Percentiles rank a stretch among this genome's conserved stretches.
These are phyloP conservation scores for Cordyceps pruinosa DNA, from an alignment of 2,329 filamentous ascomycete genomes.

Conservation along the genomic window DNA sequence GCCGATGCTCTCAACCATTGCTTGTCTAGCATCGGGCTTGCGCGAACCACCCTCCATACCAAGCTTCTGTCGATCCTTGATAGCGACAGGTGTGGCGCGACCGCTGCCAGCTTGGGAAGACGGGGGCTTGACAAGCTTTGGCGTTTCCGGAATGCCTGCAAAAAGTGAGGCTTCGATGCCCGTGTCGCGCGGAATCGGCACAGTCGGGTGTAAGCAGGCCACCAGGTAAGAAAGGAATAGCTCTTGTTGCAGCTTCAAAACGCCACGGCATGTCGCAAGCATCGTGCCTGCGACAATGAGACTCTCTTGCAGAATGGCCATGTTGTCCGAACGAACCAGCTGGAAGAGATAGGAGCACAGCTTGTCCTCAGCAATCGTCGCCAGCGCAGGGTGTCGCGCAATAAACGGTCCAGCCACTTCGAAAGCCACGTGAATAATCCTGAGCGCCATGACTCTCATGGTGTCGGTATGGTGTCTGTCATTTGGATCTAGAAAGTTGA, in stretches of 20 bases:
- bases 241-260: slow-evolving; percentile 94
- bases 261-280: slow-evolving; percentile 79
- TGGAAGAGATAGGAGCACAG: slow-evolving; percentile 94
- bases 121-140: slow-evolving; percentile 73
- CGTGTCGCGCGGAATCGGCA: slow-evolving; percentile 85
- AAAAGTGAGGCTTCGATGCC: slow-evolving; percentile 90
- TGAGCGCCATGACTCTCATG: slow-evolving; percentile 93
- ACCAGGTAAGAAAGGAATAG: slow-evolving; percentile 91
- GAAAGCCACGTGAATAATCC: slow-evolving; percentile 93
- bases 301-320: slow-evolving; percentile 88
- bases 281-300: slow-evolving; percentile 87
- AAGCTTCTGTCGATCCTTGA: slow-evolving; percentile 86
- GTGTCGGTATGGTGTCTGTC: slow-evolving; percentile 88
- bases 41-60: slow-evolving; percentile 86
- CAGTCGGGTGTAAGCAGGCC: slow-evolving; percentile 85
- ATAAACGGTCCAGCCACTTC: slow-evolving; percentile 96
- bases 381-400: slow-evolving; percentile 81
- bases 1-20: slow-evolving; percentile 96
- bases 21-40: slow-evolving; percentile 91
- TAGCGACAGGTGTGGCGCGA: slow-evolving; percentile 79
- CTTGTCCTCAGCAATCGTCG: slow-evolving; percentile 82
- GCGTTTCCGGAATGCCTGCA: slow-evolving; percentile 84
- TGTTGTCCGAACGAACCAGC: slow-evolving; percentile 90
- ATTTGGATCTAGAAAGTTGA: slow-evolving; percentile 88
- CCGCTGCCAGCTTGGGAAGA: slow-evolving; percentile 71